These are phyloP conservation scores for Coelastrella sp. DNA, from an alignment of 139 green algal species.

Conservation along the genomic window DNA sequence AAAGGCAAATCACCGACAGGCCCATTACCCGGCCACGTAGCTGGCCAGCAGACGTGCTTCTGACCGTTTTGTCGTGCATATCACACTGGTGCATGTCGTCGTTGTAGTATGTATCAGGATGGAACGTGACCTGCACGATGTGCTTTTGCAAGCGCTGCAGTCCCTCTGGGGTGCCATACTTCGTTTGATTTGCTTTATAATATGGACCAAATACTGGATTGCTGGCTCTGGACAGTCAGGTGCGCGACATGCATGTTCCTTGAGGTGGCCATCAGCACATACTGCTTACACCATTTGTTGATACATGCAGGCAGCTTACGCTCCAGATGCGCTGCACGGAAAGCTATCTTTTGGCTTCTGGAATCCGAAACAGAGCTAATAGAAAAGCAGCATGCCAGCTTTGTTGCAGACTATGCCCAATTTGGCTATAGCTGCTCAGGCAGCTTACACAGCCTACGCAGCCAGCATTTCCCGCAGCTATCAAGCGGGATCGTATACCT, in stretches of 20 bases:
- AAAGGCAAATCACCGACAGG: not conserved
- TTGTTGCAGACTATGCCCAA: not conserved
- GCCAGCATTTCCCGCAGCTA: slow-evolving; percentile 32
- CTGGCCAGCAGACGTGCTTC: too few species aligned
- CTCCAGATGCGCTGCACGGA: not conserved
- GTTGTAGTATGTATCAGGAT: too few species aligned
- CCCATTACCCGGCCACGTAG: not conserved
- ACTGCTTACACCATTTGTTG: too few species aligned
- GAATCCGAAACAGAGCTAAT: not conserved
- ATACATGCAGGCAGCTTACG: not conserved
- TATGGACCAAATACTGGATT: too few species aligned
- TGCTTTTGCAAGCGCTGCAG: not conserved
- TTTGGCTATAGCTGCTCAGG: slow-evolving; percentile 20
- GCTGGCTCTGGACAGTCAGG: too few species aligned
- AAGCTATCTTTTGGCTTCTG: not conserved
- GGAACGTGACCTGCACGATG: not conserved
- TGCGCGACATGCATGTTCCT: too few species aligned
- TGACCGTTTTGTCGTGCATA: too few species aligned
- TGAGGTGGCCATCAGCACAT: too few species aligned
- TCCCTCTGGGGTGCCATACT: not conserved
- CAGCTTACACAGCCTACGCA: not conserved
- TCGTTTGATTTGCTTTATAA: too few species aligned
- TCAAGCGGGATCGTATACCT: slow-evolving; percentile 51
- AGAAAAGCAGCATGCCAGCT: not conserved
- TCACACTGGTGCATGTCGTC: too few species aligned